Percentiles rank a stretch among this genome's conserved stretches.
phyloP scores from a whole-genome alignment of 2,329 filamentous ascomycete genomes.

The Achaetomium macrosporum region DNA sequence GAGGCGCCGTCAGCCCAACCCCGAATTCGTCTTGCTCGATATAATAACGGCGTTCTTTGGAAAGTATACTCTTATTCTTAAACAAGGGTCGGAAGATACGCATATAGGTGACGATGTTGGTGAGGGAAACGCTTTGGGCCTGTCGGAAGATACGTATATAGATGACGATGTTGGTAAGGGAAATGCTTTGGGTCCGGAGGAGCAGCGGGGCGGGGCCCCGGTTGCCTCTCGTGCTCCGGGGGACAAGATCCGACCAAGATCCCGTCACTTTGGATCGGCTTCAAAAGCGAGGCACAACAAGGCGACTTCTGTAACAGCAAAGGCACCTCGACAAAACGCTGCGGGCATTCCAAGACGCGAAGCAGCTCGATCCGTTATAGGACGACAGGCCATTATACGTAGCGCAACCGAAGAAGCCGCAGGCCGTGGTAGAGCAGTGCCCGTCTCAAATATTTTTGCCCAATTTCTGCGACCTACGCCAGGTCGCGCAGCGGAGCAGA shows the following conservation, averaged over 20 bases:
- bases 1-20: conserved; percentile 8
- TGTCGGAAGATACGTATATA: conserved; percentile 1
- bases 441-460: conserved; percentile 2
- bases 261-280: conserved; percentile 6
- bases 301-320: conserved; percentile 4
- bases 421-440: conserved; percentile 5
- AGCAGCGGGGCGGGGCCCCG: neutral
- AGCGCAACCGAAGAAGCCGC: conserved; percentile 6
- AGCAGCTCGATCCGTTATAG: conserved; percentile 13
- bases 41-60: conserved; percentile 11
- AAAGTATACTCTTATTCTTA: conserved; percentile 10
- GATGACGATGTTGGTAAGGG: neutral
- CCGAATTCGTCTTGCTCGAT: conserved; percentile 13
- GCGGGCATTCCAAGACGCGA: conserved; percentile 8
- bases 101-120: neutral
- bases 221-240: conserved; percentile 5
- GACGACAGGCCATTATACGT: conserved; percentile 5
- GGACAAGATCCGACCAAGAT: conserved; percentile 11
- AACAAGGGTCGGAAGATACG: conserved; percentile 4
- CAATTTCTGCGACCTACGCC: neutral
- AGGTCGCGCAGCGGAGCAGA: conserved; percentile 3
- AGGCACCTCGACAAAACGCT: conserved; percentile 8
- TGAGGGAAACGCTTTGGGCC: too few relatives aligned
- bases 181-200: neutral
- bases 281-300: conserved; percentile 1